Percentiles rank a stretch among this genome's conserved stretches.
phyloP scores from a whole-genome alignment of 2,329 filamentous ascomycete genomes.

The Aspergillus sp. region DNA sequence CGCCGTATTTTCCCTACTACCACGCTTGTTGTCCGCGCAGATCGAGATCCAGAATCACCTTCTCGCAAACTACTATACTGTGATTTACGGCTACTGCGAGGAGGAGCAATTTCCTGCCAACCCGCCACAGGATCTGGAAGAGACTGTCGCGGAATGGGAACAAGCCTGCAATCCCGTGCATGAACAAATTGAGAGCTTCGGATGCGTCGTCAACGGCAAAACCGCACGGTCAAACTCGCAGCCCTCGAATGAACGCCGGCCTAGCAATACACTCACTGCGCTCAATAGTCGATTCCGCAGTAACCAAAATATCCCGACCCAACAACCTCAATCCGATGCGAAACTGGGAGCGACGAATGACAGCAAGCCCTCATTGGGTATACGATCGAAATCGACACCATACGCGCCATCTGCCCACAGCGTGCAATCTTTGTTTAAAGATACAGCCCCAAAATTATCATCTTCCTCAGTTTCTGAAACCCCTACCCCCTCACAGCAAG shows the following conservation, averaged over 20 bases:
- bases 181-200: conserved; percentile 65
- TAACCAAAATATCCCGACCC: conserved; percentile 26
- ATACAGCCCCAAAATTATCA: conserved; percentile 7
- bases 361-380: conserved; percentile 12
- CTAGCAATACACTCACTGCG: conserved; percentile 48
- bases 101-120: conserved; percentile 69
- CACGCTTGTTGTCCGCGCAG: conserved; percentile 67
- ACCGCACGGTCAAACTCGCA: conserved; percentile 33
- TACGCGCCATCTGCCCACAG: conserved; percentile 13
- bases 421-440: background rate
- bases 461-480: conserved; percentile 4
- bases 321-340: conserved; percentile 4
- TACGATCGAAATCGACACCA: conserved; percentile 24
- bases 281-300: conserved; percentile 3
- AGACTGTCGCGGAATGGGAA: conserved; percentile 68
- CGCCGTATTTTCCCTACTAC: conserved; percentile 71
- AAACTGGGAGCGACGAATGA: conserved; percentile 9
- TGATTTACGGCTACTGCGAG: conserved; percentile 70
- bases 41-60: conserved; percentile 76
- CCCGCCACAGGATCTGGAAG: conserved; percentile 65
- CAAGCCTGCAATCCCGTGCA: conserved; percentile 62
- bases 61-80: conserved; percentile 75
- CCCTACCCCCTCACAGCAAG: conserved; percentile 30
- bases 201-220: conserved; percentile 66
- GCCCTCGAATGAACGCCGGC: conserved; percentile 16